These are phyloP conservation scores for Candida pseudocylindracea DNA, from an alignment of 1,139 yeast species.

Conservation along the genomic window DNA sequence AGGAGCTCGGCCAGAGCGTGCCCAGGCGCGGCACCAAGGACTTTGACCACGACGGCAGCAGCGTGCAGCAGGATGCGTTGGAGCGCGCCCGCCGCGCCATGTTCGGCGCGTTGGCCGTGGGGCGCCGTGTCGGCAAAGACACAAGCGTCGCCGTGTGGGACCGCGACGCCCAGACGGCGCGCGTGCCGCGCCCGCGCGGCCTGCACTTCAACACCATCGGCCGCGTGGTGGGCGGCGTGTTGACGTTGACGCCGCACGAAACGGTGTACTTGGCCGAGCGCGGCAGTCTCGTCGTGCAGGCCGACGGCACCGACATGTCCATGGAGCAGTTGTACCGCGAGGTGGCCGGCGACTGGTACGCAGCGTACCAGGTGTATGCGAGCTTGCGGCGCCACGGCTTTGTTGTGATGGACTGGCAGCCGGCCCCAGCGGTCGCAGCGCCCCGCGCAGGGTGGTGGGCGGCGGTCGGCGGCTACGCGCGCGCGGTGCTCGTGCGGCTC, in stretches of 20 bases:
- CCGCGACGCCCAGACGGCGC: slow-evolving; percentile 14
- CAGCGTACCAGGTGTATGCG: slow-evolving; percentile 39
- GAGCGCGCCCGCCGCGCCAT: slow-evolving; percentile 40
- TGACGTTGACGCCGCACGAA: slow-evolving; percentile 37
- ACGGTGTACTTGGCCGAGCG: slow-evolving; percentile 61
- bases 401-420: slow-evolving; percentile 16
- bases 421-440: no score
- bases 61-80: slow-evolving; percentile 28
- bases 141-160: slow-evolving; percentile 24
- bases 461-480: no score
- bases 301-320: slow-evolving; percentile 7
- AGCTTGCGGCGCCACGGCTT: slow-evolving; percentile 66
- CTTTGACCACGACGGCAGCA: slow-evolving; percentile 66
- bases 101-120: slow-evolving; percentile 41
- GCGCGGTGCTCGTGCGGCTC: background rate
- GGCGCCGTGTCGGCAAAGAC: slow-evolving; percentile 36
- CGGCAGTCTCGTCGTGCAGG: slow-evolving; percentile 35
- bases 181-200: slow-evolving; percentile 43
- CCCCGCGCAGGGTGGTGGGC: no score
- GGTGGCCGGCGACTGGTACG: no score
- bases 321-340: slow-evolving; percentile 14
- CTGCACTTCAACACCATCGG: slow-evolving; percentile 63
- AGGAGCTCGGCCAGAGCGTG: slow-evolving; percentile 3
- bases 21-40: slow-evolving; percentile 59
- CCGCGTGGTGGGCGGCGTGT: slow-evolving; percentile 11